A percentile compares a stretch with the other conserved stretches of the same genome.
Evolutionary conservation across 2,329 filamentous ascomycete species (phyloP).

Genomic region (Pseudofabraea citricarpa): DNA sequence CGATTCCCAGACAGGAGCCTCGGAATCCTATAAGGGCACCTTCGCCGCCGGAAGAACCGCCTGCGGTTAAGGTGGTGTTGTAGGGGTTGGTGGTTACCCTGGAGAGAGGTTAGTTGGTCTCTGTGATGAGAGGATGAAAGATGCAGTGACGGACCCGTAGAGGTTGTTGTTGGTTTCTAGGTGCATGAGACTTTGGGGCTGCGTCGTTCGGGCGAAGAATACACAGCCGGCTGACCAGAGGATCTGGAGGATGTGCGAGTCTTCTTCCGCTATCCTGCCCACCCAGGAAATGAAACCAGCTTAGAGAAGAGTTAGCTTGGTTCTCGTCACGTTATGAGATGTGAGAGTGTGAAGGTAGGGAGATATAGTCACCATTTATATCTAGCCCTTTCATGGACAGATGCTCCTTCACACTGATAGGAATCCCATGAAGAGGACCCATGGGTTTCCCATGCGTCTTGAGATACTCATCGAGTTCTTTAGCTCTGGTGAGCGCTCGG

Average conservation of each 20-base stretch:
- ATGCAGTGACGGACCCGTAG: conserved; percentile 37
- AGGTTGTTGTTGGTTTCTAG: conserved; percentile 46
- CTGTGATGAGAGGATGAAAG: too few species aligned
- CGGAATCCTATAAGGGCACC: conserved; percentile 47
- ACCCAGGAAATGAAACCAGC: conserved; percentile 44
- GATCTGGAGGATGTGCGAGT: conserved; percentile 42
- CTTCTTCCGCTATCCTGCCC: conserved; percentile 36
- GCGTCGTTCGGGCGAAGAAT: conserved; percentile 46
- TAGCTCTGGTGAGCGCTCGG: conserved; percentile 27
- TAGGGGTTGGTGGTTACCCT: conserved; percentile 37
- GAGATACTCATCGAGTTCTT: conserved; percentile 29
- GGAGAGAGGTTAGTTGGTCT: background rate
- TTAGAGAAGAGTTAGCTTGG: background rate
- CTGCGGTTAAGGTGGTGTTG: conserved; percentile 44
- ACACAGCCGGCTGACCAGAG: conserved; percentile 43
- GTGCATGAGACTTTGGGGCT: conserved; percentile 51
- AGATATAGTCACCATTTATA: conserved; percentile 29
- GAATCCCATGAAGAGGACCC: conserved; percentile 39
- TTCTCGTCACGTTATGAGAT: too few species aligned
- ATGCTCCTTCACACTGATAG: conserved; percentile 50
- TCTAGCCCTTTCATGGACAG: conserved; percentile 42
- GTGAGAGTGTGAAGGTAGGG: too few species aligned
- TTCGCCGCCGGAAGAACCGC: conserved; percentile 53
- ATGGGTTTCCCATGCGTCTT: conserved; percentile 23
- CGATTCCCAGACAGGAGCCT: conserved; percentile 49